Base-by-base conservation (phyloP, 1,284 basidiomycete genomes). In the Mycosarcoma maydis region DNA sequence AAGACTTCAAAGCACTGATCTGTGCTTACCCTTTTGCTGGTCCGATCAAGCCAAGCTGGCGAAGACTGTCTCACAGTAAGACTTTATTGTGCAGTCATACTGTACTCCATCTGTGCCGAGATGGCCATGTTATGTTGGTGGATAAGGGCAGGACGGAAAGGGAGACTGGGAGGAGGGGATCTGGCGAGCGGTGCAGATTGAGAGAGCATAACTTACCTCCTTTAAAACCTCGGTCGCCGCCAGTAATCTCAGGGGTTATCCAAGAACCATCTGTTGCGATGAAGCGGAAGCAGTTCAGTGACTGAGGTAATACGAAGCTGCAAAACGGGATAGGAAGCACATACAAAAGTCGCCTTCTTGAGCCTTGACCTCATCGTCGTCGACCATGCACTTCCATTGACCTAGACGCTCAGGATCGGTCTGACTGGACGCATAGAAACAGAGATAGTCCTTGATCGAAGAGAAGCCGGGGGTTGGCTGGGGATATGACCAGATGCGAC, bases 301-400 rank as follows among this genome's bases (percentile, higher is more conserved):
- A 9, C 2, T 23, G 30, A 33, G 38, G 19, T n/a, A 13, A 9
- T 16, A 2, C 4, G 14, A 8, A 17, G 16, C 8, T 16, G 1
- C 16, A 16, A 6, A 20, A 16, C 27, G 13, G 14, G 14, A 11
- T 22, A 14, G 16, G 6, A 29, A 6, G 3, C 33, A 67, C 72
- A 58, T 62, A 78, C 75, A 80, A 39, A 80, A 80, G 38, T 77
- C 76, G 32, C 78, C 75, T 29, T 77, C 77, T 46, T 80, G 78
- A 14, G 78, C 44, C 36, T 38, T 29, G 17, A 76, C 78, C 29
- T 69, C 60, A 38, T 80, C 78, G 39, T 77, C 76, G 41, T 76
- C 74, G 22, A 76, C 75, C 54, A 70, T 70, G 53, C 72, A 77
- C 47, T 60, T 69, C 75, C 77, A 77, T 4, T 49, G 56, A 16